Conservation (phyloP, 2,329 filamentous ascomycete genomes). For the Hawksworthiomyces lignivorus region DNA sequence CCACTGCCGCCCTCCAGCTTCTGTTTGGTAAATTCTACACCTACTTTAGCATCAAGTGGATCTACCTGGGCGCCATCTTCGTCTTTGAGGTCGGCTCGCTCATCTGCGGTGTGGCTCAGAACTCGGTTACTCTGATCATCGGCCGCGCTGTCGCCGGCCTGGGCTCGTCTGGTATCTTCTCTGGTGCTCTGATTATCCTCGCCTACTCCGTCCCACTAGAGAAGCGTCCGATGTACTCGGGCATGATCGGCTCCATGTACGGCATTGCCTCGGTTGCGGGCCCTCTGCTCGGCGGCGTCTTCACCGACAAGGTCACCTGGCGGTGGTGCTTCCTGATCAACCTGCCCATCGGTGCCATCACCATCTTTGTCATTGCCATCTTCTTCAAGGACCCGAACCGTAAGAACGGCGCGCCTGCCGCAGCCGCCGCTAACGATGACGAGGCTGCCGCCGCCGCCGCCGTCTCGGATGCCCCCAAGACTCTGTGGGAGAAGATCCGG, state of each 20-base stretch:
- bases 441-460: background rate
- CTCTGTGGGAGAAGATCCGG: slow-evolving; percentile 15
- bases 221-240: slow-evolving; percentile 18
- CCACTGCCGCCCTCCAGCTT: slow-evolving; percentile 25
- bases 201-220: slow-evolving; percentile 15
- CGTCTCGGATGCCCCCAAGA: background rate
- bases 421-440: background rate
- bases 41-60: slow-evolving; percentile 28
- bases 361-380: slow-evolving; percentile 15
- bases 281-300: slow-evolving; percentile 19
- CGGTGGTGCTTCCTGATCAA: slow-evolving; percentile 27
- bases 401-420: slow-evolving; percentile 1
- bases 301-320: slow-evolving; percentile 22
- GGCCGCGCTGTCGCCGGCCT: slow-evolving; percentile 19
- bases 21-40: slow-evolving; percentile 29
- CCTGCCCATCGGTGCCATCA: slow-evolving; percentile 23
- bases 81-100: slow-evolving; percentile 30
- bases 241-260: slow-evolving; percentile 32
- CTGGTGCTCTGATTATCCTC: slow-evolving; percentile 29
- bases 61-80: slow-evolving; percentile 24
- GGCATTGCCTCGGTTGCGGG: slow-evolving; percentile 27
- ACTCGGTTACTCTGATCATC: slow-evolving; percentile 17
- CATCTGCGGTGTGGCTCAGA: slow-evolving; percentile 22
- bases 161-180: slow-evolving; percentile 32
- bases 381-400: slow-evolving; percentile 15